Percentiles rank a stretch among this genome's conserved stretches.
These are phyloP conservation scores for Papilionanthe hybrid DNA, from an alignment of 116 monocot species.

Conservation along the genomic window DNA sequence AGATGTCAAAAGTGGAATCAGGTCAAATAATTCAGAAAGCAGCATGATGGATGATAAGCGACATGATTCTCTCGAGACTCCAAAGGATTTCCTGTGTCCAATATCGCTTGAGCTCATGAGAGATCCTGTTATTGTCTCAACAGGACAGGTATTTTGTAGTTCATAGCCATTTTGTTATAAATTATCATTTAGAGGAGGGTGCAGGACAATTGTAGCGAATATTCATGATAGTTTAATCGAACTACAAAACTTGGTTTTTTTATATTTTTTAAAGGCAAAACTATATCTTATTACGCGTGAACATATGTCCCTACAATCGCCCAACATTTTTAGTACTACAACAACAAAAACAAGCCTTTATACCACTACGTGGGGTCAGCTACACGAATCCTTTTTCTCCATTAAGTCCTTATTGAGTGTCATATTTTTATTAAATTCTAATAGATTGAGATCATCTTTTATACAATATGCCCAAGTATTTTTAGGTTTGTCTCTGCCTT, in stretches of 20 bases:
- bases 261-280: no score
- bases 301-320: not conserved
- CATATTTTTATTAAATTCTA: no score
- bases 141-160: slow-evolving; percentile 57
- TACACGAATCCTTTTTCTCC: not conserved
- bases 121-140: slow-evolving; percentile 85
- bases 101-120: slow-evolving; percentile 85
- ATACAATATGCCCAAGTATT: no score
- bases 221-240: no score
- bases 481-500: no score
- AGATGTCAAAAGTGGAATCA: slow-evolving; percentile 2
- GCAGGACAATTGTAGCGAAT: no score
- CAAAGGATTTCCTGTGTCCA: slow-evolving; percentile 80
- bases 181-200: no score
- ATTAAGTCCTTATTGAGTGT: no score
- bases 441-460: no score
- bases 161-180: not conserved
- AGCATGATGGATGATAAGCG: slow-evolving; percentile 27
- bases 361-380: not conserved
- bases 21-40: slow-evolving; percentile 8
- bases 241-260: no score
- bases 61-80: slow-evolving; percentile 36
- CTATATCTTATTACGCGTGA: not conserved
- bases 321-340: not conserved
- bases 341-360: no score